A percentile compares a stretch with the other conserved stretches of the same genome.
phyloP scores from a whole-genome alignment of 2,329 filamentous ascomycete genomes.

The Fusarium sp. region DNA sequence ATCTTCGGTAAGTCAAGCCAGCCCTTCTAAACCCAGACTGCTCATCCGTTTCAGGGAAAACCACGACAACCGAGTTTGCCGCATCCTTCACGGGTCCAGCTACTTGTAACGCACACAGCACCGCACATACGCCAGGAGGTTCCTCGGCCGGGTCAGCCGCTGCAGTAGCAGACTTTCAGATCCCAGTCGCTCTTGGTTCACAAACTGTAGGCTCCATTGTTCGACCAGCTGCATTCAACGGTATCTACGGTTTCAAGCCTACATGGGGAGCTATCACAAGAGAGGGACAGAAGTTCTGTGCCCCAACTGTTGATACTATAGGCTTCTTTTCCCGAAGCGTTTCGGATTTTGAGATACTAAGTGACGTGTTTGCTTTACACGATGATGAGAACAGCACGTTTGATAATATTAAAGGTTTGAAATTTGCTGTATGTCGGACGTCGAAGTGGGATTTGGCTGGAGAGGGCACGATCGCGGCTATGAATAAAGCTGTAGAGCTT shows the following conservation, averaged over 20 bases:
- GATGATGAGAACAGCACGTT: conserved; percentile 56
- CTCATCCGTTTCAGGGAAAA: conserved; percentile 59
- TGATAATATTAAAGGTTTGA: conserved; percentile 56
- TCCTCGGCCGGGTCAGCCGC: conserved; percentile 74
- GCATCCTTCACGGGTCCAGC: conserved; percentile 58
- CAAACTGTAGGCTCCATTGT: conserved; percentile 74
- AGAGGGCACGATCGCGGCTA: conserved; percentile 54
- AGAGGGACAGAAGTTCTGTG: conserved; percentile 69
- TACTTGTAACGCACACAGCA: conserved; percentile 70
- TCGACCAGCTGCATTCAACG: conserved; percentile 72
- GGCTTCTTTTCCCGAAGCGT: conserved; percentile 68
- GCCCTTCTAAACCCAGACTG: conserved; percentile 52
- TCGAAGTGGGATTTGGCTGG: conserved; percentile 61
- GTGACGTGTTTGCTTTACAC: conserved; percentile 61
- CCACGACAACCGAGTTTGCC: conserved; percentile 64
- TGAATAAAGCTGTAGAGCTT: conserved; percentile 52
- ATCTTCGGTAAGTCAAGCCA: conserved; percentile 57
- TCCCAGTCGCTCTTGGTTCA: conserved; percentile 68
- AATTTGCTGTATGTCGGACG: conserved; percentile 65
- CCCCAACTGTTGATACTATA: conserved; percentile 68
- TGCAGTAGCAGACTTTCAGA: conserved; percentile 72
- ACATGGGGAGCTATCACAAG: conserved; percentile 71
- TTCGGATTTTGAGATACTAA: conserved; percentile 66
- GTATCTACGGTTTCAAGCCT: conserved; percentile 72
- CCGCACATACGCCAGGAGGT: conserved; percentile 68